These are phyloP conservation scores for Boletus reticulatus DNA, from an alignment of 768 basidiomycete genomes.

Conservation along the genomic window DNA sequence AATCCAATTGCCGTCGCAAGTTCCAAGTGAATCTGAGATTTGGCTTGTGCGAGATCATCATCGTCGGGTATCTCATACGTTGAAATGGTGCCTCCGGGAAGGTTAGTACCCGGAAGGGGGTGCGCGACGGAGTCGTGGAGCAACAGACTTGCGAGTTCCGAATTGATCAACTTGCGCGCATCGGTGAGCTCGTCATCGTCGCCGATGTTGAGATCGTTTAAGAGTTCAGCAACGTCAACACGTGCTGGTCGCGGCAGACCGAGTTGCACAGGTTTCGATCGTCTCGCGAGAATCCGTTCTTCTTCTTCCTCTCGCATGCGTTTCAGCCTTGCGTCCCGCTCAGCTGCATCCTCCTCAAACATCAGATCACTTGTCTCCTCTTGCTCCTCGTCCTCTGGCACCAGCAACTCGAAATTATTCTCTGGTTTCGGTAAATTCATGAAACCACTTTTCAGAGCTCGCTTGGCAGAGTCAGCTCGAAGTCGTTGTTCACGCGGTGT, in stretches of 20 bases:
- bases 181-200: slow-evolving; percentile 45
- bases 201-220: slow-evolving; percentile 55
- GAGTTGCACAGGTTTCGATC: slow-evolving; percentile 78
- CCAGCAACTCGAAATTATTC: slow-evolving; percentile 94
- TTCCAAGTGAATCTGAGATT: slow-evolving; percentile 70
- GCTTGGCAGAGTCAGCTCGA: slow-evolving; percentile 62
- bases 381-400: slow-evolving; percentile 82
- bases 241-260: slow-evolving; percentile 84
- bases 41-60: slow-evolving; percentile 68
- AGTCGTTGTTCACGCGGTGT: slow-evolving; percentile 79
- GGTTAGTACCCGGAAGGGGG: slow-evolving; percentile 84
- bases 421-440: slow-evolving; percentile 85
- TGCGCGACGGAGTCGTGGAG: slow-evolving; percentile 85
- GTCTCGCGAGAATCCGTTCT: slow-evolving; percentile 71
- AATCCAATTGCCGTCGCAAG: slow-evolving; percentile 80
- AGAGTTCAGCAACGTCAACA: slow-evolving; percentile 65
- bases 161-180: slow-evolving; percentile 66
- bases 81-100: slow-evolving; percentile 70
- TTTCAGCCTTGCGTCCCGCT: slow-evolving; percentile 76
- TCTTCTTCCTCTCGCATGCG: slow-evolving; percentile 74
- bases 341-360: slow-evolving; percentile 85
- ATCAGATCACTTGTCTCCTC: slow-evolving; percentile 24
- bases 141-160: slow-evolving; percentile 75
- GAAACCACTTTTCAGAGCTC: slow-evolving; percentile 79
- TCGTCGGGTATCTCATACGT: slow-evolving; percentile 75